Evolutionary conservation across 2,329 filamentous ascomycete species (phyloP).

Genomic region (Erysiphe pulchra): DNA sequence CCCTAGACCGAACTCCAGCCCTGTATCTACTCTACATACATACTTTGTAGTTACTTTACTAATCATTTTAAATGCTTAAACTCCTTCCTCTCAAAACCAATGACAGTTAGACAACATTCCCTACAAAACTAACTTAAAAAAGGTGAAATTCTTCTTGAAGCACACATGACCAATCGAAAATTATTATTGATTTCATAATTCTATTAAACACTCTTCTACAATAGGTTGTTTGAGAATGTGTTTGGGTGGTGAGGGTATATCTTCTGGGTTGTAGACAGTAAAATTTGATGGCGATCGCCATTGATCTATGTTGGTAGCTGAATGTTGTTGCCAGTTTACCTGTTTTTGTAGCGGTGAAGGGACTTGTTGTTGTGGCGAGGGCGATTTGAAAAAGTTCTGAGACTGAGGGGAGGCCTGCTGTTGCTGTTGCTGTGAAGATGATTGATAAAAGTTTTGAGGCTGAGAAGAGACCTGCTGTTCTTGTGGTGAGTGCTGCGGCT

Average conservation of each 20-base stretch:
- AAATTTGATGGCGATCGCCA: conserved; percentile 18
- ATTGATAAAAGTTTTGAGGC: conserved; percentile 9
- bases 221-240: conserved; percentile 25
- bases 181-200: conserved; percentile 24
- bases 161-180: too few relatives aligned
- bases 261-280: conserved; percentile 27
- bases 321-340: conserved; percentile 22
- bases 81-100: too few relatives aligned
- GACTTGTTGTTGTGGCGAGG: conserved; percentile 4
- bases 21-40: too few relatives aligned
- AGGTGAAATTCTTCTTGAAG: too few relatives aligned
- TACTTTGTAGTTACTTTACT: too few relatives aligned
- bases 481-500: conserved; percentile 15
- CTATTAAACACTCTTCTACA: conserved; percentile 58
- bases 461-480: conserved; percentile 8
- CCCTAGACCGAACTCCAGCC: too few relatives aligned
- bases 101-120: too few relatives aligned
- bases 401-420: conserved; percentile 8
- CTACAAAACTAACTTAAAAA: too few relatives aligned
- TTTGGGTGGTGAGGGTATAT: conserved; percentile 39
- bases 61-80: too few relatives aligned
- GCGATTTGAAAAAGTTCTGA: conserved; percentile 8
- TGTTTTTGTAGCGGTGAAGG: conserved; percentile 2
- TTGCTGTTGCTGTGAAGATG: conserved; percentile 10
- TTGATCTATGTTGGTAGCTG: conserved; percentile 17